These are phyloP conservation scores for Exophiala xenobiotica DNA, from an alignment of 2,329 filamentous ascomycete species.

Conservation along the genomic window DNA sequence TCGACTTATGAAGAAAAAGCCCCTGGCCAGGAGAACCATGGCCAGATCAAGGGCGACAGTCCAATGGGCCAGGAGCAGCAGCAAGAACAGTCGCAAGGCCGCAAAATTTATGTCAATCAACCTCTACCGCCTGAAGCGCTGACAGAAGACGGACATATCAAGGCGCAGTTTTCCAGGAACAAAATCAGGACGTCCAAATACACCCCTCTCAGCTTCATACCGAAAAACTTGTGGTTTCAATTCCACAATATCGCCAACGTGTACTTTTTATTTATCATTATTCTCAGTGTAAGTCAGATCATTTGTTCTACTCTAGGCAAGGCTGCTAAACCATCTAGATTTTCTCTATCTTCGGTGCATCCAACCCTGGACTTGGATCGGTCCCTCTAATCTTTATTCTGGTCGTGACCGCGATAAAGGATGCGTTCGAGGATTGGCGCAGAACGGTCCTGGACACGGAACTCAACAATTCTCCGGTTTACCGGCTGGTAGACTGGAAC, in stretches of 20 bases:
- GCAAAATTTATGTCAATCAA: slow-evolving; percentile 80
- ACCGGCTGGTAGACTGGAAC: slow-evolving; percentile 81
- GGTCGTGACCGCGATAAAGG: slow-evolving; percentile 83
- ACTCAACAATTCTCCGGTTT: slow-evolving; percentile 92
- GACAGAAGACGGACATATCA: slow-evolving; percentile 77
- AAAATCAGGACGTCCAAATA: slow-evolving; percentile 99
- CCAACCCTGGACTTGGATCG: slow-evolving; percentile 84
- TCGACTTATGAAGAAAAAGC: slow-evolving; percentile 56
- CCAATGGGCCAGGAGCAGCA: slow-evolving; percentile 28
- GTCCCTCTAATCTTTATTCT: slow-evolving; percentile 94
- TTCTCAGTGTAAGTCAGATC: slow-evolving; percentile 73
- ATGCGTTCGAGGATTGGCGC: slow-evolving; percentile 92
- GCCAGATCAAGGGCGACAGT: slow-evolving; percentile 26
- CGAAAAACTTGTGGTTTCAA: slow-evolving; percentile 96
- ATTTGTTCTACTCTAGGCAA: slow-evolving; percentile 2
- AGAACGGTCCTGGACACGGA: slow-evolving; percentile 88
- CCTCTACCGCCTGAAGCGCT: slow-evolving; percentile 71
- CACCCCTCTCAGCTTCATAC: slow-evolving; percentile 88
- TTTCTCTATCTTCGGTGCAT: slow-evolving; percentile 91
- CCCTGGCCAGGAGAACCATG: slow-evolving; percentile 39
- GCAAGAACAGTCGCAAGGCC: slow-evolving; percentile 41
- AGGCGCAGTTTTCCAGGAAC: slow-evolving; percentile 74
- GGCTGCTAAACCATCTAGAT: slow-evolving; percentile 57
- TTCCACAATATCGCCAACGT: slow-evolving; percentile 99
- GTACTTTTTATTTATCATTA: slow-evolving; percentile 95